phyloP scores from a whole-genome alignment of 2,329 filamentous ascomycete species.

The Calonectria ilicicola region DNA sequence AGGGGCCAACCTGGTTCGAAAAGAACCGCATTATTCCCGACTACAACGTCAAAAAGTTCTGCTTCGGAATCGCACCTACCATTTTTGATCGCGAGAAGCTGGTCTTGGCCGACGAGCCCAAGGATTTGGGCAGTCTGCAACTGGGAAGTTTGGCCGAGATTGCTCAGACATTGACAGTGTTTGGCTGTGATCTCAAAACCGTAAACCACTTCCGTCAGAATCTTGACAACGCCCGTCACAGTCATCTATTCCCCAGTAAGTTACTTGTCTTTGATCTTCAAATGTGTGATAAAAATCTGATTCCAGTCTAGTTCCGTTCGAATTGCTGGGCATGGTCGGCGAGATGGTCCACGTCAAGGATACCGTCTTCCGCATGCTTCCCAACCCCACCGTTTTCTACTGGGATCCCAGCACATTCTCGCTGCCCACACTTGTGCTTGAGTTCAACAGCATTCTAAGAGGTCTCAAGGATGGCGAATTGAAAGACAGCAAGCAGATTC shows the following conservation, averaged over 20 bases:
- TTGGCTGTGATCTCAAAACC: conserved; percentile 53
- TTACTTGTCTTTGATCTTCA: background rate
- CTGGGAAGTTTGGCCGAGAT: conserved; percentile 51
- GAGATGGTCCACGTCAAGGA: conserved; percentile 49
- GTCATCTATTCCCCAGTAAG: conserved; percentile 35
- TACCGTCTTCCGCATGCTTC: conserved; percentile 54
- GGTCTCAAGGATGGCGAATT: background rate
- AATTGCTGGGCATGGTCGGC: conserved; percentile 55
- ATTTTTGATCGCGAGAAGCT: conserved; percentile 47
- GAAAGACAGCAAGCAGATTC: conserved; percentile 12
- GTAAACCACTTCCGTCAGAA: conserved; percentile 44
- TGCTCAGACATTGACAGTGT: conserved; percentile 49
- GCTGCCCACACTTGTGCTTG: conserved; percentile 19
- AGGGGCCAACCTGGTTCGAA: conserved; percentile 49
- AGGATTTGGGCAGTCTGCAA: conserved; percentile 39
- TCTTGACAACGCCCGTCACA: conserved; percentile 28
- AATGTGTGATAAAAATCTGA: background rate
- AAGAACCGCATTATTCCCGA: conserved; percentile 52
- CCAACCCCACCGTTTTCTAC: conserved; percentile 50
- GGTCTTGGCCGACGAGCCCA: conserved; percentile 37
- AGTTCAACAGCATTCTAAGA: conserved; percentile 18
- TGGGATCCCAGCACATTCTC: conserved; percentile 36
- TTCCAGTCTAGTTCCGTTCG: conserved; percentile 25
- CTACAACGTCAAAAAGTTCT: conserved; percentile 51
- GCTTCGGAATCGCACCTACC: conserved; percentile 55